Evolutionary conservation across 192 early-diverging fungal genomes (phyloP).

Genomic region (Coemansia sp.): DNA sequence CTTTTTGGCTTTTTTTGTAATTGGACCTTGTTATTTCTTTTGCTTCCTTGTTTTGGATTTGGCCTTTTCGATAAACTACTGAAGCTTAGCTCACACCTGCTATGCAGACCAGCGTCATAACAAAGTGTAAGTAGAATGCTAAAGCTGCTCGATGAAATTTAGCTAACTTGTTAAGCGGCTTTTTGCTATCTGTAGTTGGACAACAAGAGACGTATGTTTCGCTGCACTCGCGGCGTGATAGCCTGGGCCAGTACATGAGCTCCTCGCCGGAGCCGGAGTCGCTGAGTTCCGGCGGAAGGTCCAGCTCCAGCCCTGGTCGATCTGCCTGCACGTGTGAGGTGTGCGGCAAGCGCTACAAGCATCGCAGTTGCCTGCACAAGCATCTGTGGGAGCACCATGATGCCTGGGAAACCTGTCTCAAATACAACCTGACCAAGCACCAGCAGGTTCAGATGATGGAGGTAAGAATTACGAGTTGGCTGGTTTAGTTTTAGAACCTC

Average conservation of each 20-base stretch:
- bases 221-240: conserved; percentile 22
- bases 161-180: too few species aligned
- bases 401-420: conserved; percentile 60
- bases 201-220: conserved; percentile 18
- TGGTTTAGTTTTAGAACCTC: not conserved
- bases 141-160: too few species aligned
- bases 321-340: conserved; percentile 53
- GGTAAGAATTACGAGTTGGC: conserved; percentile 27
- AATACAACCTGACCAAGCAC: conserved; percentile 63
- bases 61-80: conserved; percentile 5
- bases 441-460: conserved; percentile 70
- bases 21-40: conserved; percentile 8
- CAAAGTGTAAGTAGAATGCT: conserved; percentile 12
- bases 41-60: conserved; percentile 6
- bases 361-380: conserved; percentile 60
- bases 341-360: conserved; percentile 64
- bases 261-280: conserved; percentile 47
- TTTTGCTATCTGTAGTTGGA: conserved; percentile 14
- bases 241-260: conserved; percentile 39
- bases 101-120: conserved; percentile 6
- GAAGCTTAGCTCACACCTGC: conserved; percentile 4
- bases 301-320: conserved; percentile 48
- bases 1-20: conserved; percentile 11
- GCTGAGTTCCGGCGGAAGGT: conserved; percentile 29
- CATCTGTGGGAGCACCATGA: conserved; percentile 66